Conservation (phyloP, 1,284 basidiomycete species). For the Fistulinella cinereoalba region DNA sequence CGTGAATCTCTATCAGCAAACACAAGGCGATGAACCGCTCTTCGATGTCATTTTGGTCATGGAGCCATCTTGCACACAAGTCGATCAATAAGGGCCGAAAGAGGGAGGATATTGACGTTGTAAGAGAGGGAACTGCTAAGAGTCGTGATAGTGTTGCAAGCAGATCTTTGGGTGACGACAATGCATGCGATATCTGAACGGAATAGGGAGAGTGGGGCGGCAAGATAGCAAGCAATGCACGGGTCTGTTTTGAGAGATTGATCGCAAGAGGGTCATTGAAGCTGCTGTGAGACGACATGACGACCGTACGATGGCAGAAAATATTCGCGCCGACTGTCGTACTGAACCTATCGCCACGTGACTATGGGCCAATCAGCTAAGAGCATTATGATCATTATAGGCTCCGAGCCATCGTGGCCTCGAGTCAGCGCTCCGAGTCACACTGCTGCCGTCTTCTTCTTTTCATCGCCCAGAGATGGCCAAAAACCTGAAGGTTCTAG, state of each 20-base stretch:
- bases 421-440: background rate
- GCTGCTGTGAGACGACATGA: constrained; percentile 13
- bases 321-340: too few species aligned
- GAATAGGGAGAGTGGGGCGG: constrained; percentile 38
- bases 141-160: constrained; percentile 50
- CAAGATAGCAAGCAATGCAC: constrained; percentile 41
- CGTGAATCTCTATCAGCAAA: constrained; percentile 62
- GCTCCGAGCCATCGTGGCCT: too few species aligned
- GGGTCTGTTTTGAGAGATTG: constrained; percentile 52
- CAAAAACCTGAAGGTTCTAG: constrained; percentile 21
- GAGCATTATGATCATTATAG: too few species aligned
- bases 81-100: constrained; percentile 72
- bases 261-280: constrained; percentile 46
- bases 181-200: constrained; percentile 35
- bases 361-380: constrained; percentile 11
- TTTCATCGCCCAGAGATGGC: constrained; percentile 19
- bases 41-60: constrained; percentile 45
- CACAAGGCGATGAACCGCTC: constrained; percentile 60
- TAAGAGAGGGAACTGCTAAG: constrained; percentile 51
- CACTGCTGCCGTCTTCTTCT: background rate
- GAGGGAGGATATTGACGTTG: constrained; percentile 50
- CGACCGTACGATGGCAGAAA: too few species aligned
- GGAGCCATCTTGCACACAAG: constrained; percentile 68
- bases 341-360: too few species aligned
- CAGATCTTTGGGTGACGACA: constrained; percentile 38